Evolutionary conservation across 345 rosid genomes (phyloP).

Genomic region (Eucalyptus curtisii): DNA sequence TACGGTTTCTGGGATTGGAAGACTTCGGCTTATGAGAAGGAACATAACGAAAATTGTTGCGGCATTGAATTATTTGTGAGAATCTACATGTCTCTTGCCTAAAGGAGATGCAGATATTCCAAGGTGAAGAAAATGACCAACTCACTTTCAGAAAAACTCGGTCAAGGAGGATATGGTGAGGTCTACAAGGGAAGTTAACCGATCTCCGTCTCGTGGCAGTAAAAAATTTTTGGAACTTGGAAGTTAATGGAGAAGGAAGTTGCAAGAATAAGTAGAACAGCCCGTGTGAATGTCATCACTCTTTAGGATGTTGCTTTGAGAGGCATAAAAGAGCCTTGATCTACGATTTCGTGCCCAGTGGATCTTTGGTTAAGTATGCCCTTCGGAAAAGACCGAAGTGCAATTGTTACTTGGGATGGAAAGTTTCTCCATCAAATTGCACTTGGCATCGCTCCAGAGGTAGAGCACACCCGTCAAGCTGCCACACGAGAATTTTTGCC

Average conservation of each 20-base stretch:
- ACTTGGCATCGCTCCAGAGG: conserved; percentile 25
- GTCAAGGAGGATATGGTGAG: neutral
- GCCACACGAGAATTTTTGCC: conserved; percentile 30
- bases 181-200: neutral
- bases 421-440: neutral
- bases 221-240: neutral
- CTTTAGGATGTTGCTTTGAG: neutral
- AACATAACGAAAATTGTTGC: neutral
- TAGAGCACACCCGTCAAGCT: conserved; percentile 35
- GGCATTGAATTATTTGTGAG: neutral
- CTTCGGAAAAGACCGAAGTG: neutral
- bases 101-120: neutral
- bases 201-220: neutral
- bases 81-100: neutral
- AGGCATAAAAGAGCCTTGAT: neutral
- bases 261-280: neutral
- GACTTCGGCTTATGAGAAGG: neutral
- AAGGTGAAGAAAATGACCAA: neutral
- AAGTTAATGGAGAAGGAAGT: neutral
- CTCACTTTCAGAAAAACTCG: neutral
- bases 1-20: neutral
- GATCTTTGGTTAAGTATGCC: conserved; percentile 4
- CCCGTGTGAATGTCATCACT: neutral
- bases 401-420: neutral
- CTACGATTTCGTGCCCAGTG: neutral